Conservation (phyloP, 140 eudicot species). For the Erigeron philadelphicus region DNA sequence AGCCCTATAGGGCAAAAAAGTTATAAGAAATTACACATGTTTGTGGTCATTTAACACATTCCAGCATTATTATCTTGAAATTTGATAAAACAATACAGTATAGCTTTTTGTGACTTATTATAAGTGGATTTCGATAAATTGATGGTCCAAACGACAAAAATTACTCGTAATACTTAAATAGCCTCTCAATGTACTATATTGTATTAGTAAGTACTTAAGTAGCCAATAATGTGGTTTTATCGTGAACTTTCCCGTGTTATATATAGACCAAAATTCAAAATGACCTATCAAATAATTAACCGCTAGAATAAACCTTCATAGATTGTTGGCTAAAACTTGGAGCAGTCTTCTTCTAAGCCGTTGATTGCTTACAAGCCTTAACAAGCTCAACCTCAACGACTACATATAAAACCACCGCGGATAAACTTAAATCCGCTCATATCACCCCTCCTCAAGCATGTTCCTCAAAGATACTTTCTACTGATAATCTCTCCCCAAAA, state of each 20-base stretch:
- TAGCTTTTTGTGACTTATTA: too few species aligned
- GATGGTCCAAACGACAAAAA: too few species aligned
- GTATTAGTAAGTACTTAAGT: not conserved
- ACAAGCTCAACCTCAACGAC: conserved; percentile 12
- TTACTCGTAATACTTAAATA: too few species aligned
- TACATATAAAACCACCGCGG: conserved; percentile 1
- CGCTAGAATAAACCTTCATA: conserved; percentile 23
- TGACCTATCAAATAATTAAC: conserved; percentile 24
- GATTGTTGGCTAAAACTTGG: not conserved
- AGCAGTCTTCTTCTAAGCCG: not conserved
- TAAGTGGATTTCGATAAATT: too few species aligned
- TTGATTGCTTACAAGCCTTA: conserved; percentile 21
- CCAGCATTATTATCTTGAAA: too few species aligned
- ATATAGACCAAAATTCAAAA: conserved; percentile 26
- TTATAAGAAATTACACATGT: too few species aligned
- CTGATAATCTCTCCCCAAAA: conserved; percentile 14
- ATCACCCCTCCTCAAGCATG: conserved; percentile 4
- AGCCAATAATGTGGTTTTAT: conserved; percentile 23
- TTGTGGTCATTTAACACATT: too few species aligned
- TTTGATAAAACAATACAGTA: too few species aligned
- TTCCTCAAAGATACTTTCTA: conserved; percentile 4
- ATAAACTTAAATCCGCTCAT: conserved; percentile 4
- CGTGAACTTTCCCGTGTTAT: conserved; percentile 27
- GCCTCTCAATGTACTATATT: too few species aligned
- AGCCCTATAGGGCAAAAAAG: too few species aligned